phyloP scores from a whole-genome alignment of 108 stramenopile species.

The Chaetoceros muelleri region DNA sequence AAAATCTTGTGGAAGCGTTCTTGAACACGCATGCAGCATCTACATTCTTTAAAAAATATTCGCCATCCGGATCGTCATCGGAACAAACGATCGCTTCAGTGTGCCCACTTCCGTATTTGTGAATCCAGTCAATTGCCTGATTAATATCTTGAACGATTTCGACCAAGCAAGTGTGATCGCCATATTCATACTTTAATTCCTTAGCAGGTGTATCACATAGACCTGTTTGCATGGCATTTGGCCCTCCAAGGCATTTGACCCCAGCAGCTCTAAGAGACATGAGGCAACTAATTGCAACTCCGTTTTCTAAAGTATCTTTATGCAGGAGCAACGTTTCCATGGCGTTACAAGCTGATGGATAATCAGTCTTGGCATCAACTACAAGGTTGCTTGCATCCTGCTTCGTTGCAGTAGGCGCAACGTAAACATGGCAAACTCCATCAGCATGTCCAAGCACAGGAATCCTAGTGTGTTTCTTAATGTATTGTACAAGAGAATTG shows the following conservation, averaged over 20 bases:
- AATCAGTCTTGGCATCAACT: slow-evolving; percentile 95
- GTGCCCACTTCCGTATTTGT: slow-evolving; percentile 88
- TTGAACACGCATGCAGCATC: slow-evolving; percentile 97
- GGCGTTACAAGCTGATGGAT: slow-evolving; percentile 98
- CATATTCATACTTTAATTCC: slow-evolving; percentile 86
- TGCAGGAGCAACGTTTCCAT: slow-evolving; percentile 95
- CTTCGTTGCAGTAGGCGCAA: slow-evolving; percentile 77
- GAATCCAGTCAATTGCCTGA: slow-evolving; percentile 92
- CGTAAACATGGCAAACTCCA: slow-evolving; percentile 96
- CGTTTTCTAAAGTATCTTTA: slow-evolving; percentile 55
- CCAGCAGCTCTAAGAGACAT: slow-evolving; percentile 75
- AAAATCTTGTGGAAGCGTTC: slow-evolving; percentile 95
- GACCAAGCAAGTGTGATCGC: slow-evolving; percentile 86
- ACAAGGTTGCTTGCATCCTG: slow-evolving; percentile 49
- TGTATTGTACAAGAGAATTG: slow-evolving; percentile 80
- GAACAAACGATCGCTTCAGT: slow-evolving; percentile 93
- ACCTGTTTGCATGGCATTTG: slow-evolving; percentile 64
- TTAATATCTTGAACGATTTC: slow-evolving; percentile 85
- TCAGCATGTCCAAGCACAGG: slow-evolving; percentile 99
- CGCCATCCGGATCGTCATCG: slow-evolving; percentile 68
- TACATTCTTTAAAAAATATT: slow-evolving; percentile 81
- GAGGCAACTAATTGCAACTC: slow-evolving; percentile 52
- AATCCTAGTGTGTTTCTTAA: slow-evolving; percentile 86
- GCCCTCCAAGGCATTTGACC: slow-evolving; percentile 84
- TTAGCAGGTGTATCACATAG: slow-evolving; percentile 55